phyloP scores from a whole-genome alignment of 2,329 filamentous ascomycete species.

The Helicocarpus griseus region DNA sequence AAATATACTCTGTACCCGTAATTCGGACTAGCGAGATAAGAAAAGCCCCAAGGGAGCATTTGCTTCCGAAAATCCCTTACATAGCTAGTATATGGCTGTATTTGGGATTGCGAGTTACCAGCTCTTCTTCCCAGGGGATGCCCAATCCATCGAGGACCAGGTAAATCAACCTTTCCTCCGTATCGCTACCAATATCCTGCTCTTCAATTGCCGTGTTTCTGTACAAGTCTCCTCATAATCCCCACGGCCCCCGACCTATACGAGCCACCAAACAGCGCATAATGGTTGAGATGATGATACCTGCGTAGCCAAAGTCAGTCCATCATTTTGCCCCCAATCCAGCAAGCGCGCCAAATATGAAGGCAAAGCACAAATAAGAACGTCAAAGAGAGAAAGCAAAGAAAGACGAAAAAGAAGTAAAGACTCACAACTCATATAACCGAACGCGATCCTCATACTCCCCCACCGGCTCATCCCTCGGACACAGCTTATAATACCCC shows the following conservation, averaged over 20 bases:
- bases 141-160: no score
- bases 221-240: slow-evolving; percentile 66
- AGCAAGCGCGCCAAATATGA: not conserved
- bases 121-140: no score
- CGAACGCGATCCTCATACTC: slow-evolving; percentile 78
- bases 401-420: slow-evolving; percentile 2
- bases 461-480: slow-evolving; percentile 66
- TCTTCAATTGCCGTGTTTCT: slow-evolving; percentile 52
- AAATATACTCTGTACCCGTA: no score
- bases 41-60: no score
- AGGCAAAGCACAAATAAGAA: not conserved
- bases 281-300: slow-evolving; percentile 86
- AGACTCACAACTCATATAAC: slow-evolving; percentile 70
- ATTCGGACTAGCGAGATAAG: no score
- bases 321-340: no score
- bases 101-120: no score
- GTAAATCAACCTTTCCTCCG: no score
- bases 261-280: slow-evolving; percentile 70
- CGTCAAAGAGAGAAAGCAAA: not conserved
- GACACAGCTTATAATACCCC: slow-evolving; percentile 66
- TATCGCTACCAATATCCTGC: no score
- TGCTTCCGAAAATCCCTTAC: no score
- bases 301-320: slow-evolving; percentile 36
- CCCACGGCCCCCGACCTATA: slow-evolving; percentile 67
- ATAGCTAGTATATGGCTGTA: no score